A percentile compares a stretch with the other conserved stretches of the same genome.
These are phyloP conservation scores for Taxillus chinensis DNA, from an alignment of 164 flowering plant species.

Conservation along the genomic window DNA sequence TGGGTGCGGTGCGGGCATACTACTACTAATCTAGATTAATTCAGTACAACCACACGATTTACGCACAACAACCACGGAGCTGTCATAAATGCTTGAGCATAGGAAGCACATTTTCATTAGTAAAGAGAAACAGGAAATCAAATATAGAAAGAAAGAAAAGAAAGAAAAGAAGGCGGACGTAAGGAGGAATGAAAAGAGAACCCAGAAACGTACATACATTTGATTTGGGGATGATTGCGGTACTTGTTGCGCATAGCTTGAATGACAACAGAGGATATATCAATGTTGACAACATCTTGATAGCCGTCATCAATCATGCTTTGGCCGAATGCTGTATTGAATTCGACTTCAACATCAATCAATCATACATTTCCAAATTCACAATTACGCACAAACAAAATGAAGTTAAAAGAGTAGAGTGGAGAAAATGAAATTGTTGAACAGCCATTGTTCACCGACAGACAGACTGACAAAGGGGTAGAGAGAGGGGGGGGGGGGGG, in stretches of 20 bases:
- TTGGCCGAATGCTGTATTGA: constrained; percentile 51
- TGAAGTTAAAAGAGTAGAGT: not conserved
- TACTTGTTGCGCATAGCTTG: constrained; percentile 65
- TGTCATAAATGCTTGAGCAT: no score
- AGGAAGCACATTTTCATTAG: no score
- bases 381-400: no score
- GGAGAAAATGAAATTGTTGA: not conserved
- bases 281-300: constrained; percentile 57
- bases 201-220: constrained; percentile 36
- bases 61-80: no score
- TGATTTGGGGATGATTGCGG: constrained; percentile 38
- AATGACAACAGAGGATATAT: constrained; percentile 75
- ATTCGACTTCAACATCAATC: not conserved
- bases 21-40: no score
- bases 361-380: no score
- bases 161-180: no score
- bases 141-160: no score
- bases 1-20: no score
- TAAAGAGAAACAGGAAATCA: no score
- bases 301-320: constrained; percentile 78
- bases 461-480: not conserved
- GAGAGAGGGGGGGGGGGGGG: not conserved
- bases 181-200: no score
- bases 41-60: no score
- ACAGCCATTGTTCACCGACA: not conserved